Evolutionary conservation across 2,329 filamentous ascomycete genomes (phyloP).

Genomic region (Aquanectria penicillioides): DNA sequence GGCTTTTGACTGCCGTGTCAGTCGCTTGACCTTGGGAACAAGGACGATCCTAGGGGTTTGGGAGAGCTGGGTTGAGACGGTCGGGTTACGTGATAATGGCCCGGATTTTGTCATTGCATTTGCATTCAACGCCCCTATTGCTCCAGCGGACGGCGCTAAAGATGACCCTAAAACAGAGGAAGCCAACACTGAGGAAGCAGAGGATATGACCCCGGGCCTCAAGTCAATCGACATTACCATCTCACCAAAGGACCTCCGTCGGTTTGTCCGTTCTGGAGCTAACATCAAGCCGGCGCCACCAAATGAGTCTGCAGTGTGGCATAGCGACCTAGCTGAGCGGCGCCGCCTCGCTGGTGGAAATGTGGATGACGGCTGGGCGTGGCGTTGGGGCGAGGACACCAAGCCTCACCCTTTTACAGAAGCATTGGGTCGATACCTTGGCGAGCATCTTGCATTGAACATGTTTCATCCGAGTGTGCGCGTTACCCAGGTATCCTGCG

Average conservation of each 20-base stretch:
- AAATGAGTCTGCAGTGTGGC: slow-evolving; percentile 37
- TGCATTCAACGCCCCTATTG: slow-evolving; percentile 57
- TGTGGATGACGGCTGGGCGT: slow-evolving; percentile 64
- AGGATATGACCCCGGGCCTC: slow-evolving; percentile 42
- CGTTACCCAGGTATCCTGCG: slow-evolving; percentile 63
- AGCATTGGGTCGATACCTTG: slow-evolving; percentile 60
- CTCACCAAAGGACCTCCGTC: slow-evolving; percentile 56
- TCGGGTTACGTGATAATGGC: slow-evolving; percentile 47
- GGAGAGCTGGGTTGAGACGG: slow-evolving; percentile 61
- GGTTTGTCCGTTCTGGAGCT: slow-evolving; percentile 56
- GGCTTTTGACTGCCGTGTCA: slow-evolving; percentile 67
- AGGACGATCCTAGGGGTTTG: slow-evolving; percentile 59
- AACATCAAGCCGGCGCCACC: slow-evolving; percentile 11
- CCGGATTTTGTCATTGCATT: slow-evolving; percentile 61
- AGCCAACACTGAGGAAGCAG: slow-evolving; percentile 28
- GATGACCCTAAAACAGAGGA: too few species aligned
- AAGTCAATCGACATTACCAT: slow-evolving; percentile 63
- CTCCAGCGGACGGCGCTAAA: slow-evolving; percentile 14
- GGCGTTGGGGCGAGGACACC: slow-evolving; percentile 47
- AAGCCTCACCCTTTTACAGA: slow-evolving; percentile 56
- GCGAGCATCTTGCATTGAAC: slow-evolving; percentile 64
- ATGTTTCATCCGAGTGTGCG: slow-evolving; percentile 65
- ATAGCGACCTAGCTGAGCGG: slow-evolving; percentile 49
- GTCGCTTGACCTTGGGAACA: slow-evolving; percentile 60
- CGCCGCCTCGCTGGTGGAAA: slow-evolving; percentile 58